Percentiles rank a stretch among this genome's conserved stretches.
Conservation (phyloP, 179 eudicot species). For the Actinidia arguta region DNA sequence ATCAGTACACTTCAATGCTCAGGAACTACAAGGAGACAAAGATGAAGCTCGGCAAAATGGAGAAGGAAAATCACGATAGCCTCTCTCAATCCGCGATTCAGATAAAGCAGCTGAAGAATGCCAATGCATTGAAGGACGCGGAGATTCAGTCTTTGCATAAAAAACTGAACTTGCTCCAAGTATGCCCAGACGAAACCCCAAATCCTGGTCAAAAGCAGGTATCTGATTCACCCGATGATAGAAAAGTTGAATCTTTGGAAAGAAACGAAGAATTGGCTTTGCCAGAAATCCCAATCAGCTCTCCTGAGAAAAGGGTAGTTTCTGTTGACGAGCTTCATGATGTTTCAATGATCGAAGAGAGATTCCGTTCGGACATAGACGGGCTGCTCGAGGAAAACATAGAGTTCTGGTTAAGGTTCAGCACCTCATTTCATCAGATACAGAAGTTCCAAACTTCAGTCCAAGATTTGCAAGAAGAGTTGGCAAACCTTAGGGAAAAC, state of each 20-base stretch:
- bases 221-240: constrained; percentile 12
- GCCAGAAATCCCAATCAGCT: too few species aligned
- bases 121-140: constrained; percentile 61
- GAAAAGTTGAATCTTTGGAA: not conserved
- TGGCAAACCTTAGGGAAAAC: constrained; percentile 44
- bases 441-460: constrained; percentile 72
- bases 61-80: constrained; percentile 69
- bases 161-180: constrained; percentile 43
- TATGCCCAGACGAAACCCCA: constrained; percentile 17
- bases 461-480: constrained; percentile 67
- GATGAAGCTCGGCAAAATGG: constrained; percentile 65
- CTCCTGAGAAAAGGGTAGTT: constrained; percentile 19
- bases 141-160: constrained; percentile 60
- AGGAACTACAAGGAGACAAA: constrained; percentile 77
- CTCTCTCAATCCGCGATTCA: constrained; percentile 57
- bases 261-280: constrained; percentile 21
- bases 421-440: constrained; percentile 81
- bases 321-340: constrained; percentile 29
- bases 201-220: constrained; percentile 11
- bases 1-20: constrained; percentile 74
- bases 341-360: constrained; percentile 53
- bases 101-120: constrained; percentile 59
- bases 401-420: constrained; percentile 92
- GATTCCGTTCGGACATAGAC: constrained; percentile 69
- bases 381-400: constrained; percentile 75